Percentiles rank a stretch among this genome's conserved stretches.
These are phyloP conservation scores for Ceratobasidium sp. DNA, from an alignment of 1,284 basidiomycete species.

Conservation along the genomic window DNA sequence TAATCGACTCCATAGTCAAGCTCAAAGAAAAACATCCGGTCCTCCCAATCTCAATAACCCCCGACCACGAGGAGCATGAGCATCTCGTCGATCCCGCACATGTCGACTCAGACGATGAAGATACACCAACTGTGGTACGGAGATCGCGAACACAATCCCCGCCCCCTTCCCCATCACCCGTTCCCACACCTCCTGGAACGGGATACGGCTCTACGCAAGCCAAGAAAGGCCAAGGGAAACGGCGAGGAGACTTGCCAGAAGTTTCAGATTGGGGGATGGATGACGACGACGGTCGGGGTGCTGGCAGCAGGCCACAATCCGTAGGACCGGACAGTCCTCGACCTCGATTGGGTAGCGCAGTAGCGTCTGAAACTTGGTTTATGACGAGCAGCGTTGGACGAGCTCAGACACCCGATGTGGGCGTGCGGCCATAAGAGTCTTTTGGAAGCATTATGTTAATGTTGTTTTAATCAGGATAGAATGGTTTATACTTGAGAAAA, in stretches of 20 bases:
- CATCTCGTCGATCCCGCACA: conserved; percentile 32
- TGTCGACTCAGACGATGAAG: conserved; percentile 25
- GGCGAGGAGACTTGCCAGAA: conserved; percentile 27
- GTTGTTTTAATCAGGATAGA: neutral
- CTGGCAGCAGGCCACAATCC: neutral
- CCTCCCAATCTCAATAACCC: neutral
- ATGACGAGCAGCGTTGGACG: conserved; percentile 32
- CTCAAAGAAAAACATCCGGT: conserved; percentile 28
- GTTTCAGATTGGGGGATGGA: conserved; percentile 45
- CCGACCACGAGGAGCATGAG: conserved; percentile 31
- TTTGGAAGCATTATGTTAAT: neutral
- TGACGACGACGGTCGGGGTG: conserved; percentile 21
- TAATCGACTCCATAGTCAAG: conserved; percentile 89
- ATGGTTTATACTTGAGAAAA: neutral
- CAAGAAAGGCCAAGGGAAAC: conserved; percentile 38
- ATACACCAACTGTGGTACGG: neutral
- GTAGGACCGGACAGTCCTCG: conserved; percentile 19
- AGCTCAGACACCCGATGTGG: conserved; percentile 36
- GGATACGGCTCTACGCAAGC: conserved; percentile 44
- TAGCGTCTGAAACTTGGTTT: conserved; percentile 41
- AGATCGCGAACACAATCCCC: conserved; percentile 38
- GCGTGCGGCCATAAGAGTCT: neutral
- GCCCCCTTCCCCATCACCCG: conserved; percentile 47
- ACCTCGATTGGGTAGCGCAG: conserved; percentile 22
- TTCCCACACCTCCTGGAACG: conserved; percentile 42